These are phyloP conservation scores for Boletus insuetus DNA, from an alignment of 768 basidiomycete species.

Conservation along the genomic window DNA sequence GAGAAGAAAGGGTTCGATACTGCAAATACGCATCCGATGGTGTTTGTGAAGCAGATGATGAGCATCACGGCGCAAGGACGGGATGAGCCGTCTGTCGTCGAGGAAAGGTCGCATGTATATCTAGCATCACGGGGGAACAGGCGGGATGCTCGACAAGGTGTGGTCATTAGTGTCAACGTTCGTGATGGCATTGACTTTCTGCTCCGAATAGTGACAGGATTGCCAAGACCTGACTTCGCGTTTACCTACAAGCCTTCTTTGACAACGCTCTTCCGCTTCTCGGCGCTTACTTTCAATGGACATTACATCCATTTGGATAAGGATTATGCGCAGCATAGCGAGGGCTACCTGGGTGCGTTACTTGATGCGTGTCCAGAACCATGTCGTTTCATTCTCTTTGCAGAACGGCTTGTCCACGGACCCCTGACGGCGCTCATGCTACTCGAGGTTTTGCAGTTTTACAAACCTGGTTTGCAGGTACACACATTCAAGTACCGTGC, in stretches of 20 bases:
- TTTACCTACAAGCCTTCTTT: slow-evolving; percentile 66
- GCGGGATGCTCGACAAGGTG: slow-evolving; percentile 45
- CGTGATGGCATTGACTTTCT: background rate
- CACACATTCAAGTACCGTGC: slow-evolving; percentile 67
- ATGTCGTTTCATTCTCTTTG: slow-evolving; percentile 1
- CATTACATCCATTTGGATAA: slow-evolving; percentile 84
- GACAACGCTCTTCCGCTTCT: slow-evolving; percentile 81
- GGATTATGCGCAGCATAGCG: slow-evolving; percentile 59
- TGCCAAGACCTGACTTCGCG: slow-evolving; percentile 55
- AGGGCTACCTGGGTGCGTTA: slow-evolving; percentile 66
- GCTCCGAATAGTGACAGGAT: slow-evolving; percentile 41
- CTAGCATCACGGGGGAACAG: slow-evolving; percentile 33
- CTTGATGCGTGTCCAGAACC: background rate
- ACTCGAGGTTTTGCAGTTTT: slow-evolving; percentile 55
- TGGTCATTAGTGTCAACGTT: background rate
- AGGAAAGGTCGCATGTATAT: slow-evolving; percentile 72
- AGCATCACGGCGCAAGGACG: slow-evolving; percentile 46
- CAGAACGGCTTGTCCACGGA: slow-evolving; percentile 83
- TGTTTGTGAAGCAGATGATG: slow-evolving; percentile 70
- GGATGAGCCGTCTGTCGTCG: slow-evolving; percentile 47
- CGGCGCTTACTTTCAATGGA: slow-evolving; percentile 82
- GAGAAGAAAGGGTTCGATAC: slow-evolving; percentile 63
- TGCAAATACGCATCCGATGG: slow-evolving; percentile 54
- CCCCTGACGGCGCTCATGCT: slow-evolving; percentile 80
- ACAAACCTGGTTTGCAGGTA: slow-evolving; percentile 47